Conservation (phyloP, 148 eudicot species). For the Amaranthus hypochondriacus region DNA sequence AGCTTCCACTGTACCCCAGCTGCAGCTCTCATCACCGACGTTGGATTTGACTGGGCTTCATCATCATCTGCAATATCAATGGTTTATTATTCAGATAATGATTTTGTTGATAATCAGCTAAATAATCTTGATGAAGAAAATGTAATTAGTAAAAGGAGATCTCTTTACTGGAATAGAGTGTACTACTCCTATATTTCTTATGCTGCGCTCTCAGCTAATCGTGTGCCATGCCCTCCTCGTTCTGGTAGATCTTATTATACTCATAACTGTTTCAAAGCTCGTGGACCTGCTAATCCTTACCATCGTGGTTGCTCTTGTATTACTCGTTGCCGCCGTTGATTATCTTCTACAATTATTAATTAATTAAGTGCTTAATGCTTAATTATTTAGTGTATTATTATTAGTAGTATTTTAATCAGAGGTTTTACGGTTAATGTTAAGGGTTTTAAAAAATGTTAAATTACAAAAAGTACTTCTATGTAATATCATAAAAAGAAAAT, state of each 20-base stretch:
- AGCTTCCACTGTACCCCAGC: constrained; percentile 3
- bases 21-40: constrained; percentile 16
- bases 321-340: constrained; percentile 66
- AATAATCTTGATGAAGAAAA: neutral
- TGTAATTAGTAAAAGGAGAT: constrained; percentile 26
- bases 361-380: neutral
- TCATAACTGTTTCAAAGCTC: constrained; percentile 51
- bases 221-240: constrained; percentile 76
- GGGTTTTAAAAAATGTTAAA: neutral
- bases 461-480: neutral
- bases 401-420: neutral
- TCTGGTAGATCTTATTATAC: constrained; percentile 85
- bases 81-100: neutral
- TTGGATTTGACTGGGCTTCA: constrained; percentile 7
- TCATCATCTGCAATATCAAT: neutral
- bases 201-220: constrained; percentile 65
- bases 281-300: constrained; percentile 64
- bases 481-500: neutral
- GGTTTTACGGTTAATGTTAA: neutral
- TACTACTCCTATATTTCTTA: constrained; percentile 83
- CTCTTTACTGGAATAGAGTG: constrained; percentile 43
- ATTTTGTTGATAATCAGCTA: neutral
- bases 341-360: too few species aligned
- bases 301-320: constrained; percentile 71
- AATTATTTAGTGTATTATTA: neutral